These are phyloP conservation scores for Diaporthe amygdali DNA, from an alignment of 2,329 filamentous ascomycete species.

Conservation along the genomic window DNA sequence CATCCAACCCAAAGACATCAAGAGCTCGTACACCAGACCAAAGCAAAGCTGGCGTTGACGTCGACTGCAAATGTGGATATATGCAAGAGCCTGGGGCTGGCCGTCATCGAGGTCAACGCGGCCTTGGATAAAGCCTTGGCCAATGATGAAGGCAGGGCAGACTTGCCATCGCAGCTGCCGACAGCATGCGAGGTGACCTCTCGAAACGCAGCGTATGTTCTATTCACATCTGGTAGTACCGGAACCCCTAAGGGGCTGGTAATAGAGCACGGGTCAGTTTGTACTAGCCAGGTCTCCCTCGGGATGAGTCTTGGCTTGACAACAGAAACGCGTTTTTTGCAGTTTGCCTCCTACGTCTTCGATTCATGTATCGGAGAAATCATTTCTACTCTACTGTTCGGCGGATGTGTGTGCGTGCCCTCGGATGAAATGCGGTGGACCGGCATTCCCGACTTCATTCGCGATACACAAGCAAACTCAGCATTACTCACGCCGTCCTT, in stretches of 20 bases:
- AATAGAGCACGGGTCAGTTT: conserved; percentile 29
- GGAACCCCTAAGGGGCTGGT: conserved; percentile 59
- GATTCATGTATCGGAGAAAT: conserved; percentile 34
- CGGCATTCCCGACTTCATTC: conserved; percentile 33
- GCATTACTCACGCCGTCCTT: conserved; percentile 13
- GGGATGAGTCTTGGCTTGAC: too few relatives aligned
- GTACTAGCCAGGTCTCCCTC: conserved; percentile 13
- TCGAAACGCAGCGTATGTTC: too few relatives aligned
- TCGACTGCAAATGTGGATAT: too few relatives aligned
- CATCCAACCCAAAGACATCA: too few relatives aligned
- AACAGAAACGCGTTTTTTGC: conserved; percentile 36
- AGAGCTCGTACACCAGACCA: too few relatives aligned
- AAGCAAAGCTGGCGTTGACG: too few relatives aligned
- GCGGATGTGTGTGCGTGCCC: conserved; percentile 41
- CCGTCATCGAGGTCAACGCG: too few relatives aligned
- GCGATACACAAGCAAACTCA: conserved; percentile 26
- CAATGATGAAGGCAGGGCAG: too few relatives aligned
- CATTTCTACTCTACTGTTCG: conserved; percentile 27
- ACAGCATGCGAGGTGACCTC: too few relatives aligned
- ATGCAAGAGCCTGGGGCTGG: too few relatives aligned
- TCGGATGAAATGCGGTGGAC: conserved; percentile 45
- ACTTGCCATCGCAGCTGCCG: too few relatives aligned
- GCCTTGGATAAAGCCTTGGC: too few relatives aligned
- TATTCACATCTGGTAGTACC: conserved; percentile 62
- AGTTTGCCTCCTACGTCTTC: conserved; percentile 39